Base-by-base conservation (phyloP, 2,329 filamentous ascomycete species). In the Colletotrichum lindemuthianum region DNA sequence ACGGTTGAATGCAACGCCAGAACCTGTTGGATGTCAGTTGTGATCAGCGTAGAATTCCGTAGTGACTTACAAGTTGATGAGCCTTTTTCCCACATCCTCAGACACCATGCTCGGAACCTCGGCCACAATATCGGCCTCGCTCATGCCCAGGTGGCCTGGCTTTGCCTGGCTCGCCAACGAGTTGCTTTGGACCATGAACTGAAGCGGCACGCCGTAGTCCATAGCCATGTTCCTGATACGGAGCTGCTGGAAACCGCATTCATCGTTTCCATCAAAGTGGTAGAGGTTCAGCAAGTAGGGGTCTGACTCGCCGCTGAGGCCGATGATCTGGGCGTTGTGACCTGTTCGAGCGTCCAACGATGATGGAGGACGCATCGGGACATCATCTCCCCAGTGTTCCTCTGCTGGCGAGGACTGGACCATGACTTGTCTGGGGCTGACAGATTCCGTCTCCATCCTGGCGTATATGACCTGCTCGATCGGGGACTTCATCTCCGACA, bases 141-240 rank as follows among this genome's bases (percentile, higher is more conserved):
- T 44, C 6, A 33, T 37, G 4, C 36, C 37, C 2, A 64, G 45
- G 2, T 41, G 49, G 2, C 56, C 60, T 1, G 60, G 60, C 8
- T 64, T 41, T 16, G 60, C 60, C 34, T 53, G 59, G 33, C 49
- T 64, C 4, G 60, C 56, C 4, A 60, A 16, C 13, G 43, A 64
- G 37, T 64, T 64, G 37, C 16, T 41, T 13, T 64, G 60, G 3
- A 64, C 12, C 60, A 64, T 64, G 11, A 64, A 64, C n/a, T 64
- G 60, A 3, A 53, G 44, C 4, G 60, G 60, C 1, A 60, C 39
- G 1, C 60, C 60, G 13, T 64, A 37, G 10, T 64, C 50, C 13
- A 49, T 41, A 3, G 56, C 60, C 56, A 64, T 59, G 13, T 50
- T 64, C 3, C 60, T 48, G 33, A 64, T 60, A 10, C 33, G 60